These are phyloP conservation scores for Tricholoma bakamatsutake DNA, from an alignment of 768 basidiomycete genomes.

Conservation along the genomic window DNA sequence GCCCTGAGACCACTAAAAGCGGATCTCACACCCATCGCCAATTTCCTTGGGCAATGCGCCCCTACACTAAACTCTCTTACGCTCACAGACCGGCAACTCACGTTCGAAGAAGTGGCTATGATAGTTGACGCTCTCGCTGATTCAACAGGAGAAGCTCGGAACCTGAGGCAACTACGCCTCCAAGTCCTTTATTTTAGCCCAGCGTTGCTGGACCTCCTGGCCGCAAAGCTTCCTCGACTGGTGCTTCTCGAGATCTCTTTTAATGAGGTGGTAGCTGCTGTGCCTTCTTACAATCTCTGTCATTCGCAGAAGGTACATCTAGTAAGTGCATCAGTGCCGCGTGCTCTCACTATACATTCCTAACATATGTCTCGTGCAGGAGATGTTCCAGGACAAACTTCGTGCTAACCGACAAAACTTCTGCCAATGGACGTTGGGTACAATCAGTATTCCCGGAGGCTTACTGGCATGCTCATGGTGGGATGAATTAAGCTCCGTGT, in stretches of 20 bases:
- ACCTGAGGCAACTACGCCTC: slow-evolving; percentile 16
- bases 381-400: slow-evolving; percentile 6
- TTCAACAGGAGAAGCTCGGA: slow-evolving; percentile 1
- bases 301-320: slow-evolving; percentile 3
- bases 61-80: slow-evolving; percentile 25
- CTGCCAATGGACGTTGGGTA: slow-evolving; percentile 9
- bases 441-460: slow-evolving; percentile 5
- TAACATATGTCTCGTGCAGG: slow-evolving; percentile 1
- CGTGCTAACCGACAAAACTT: slow-evolving; percentile 1
- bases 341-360: not conserved
- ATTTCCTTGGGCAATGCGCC: slow-evolving; percentile 25
- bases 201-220: slow-evolving; percentile 19
- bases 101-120: slow-evolving; percentile 21
- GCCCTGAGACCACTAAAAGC: slow-evolving; percentile 35
- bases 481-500: slow-evolving; percentile 1
- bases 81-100: slow-evolving; percentile 32
- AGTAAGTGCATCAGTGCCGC: slow-evolving; percentile 4
- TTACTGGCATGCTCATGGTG: not conserved
- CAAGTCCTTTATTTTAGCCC: slow-evolving; percentile 19
- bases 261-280: slow-evolving; percentile 12
- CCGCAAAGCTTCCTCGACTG: slow-evolving; percentile 18
- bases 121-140: slow-evolving; percentile 21
- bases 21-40: slow-evolving; percentile 19
- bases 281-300: not conserved
- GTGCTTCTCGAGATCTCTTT: slow-evolving; percentile 18